Base-by-base conservation (phyloP, 768 basidiomycete species). In the Calvatia gigantea region DNA sequence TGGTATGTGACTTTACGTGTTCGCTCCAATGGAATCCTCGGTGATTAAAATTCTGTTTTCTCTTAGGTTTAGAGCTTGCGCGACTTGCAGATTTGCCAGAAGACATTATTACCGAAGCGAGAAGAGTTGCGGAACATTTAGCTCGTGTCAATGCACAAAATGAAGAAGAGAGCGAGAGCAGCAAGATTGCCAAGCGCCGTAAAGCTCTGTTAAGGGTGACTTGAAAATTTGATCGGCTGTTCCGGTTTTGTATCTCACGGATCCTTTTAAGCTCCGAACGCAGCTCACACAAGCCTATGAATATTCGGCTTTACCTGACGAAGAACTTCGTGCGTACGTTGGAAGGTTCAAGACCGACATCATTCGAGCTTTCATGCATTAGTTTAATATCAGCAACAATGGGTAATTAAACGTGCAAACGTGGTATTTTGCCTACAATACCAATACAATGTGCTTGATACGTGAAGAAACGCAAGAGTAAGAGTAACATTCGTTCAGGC, bases 61-160 rank as follows among this genome's bases (percentile, higher is more conserved):
- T 32, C 32, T 21, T 59, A 95, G 95, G 96, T 2, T 74, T 99
- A 9, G 90, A 97, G 61, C 80, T 98, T 25, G 94, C 95, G 11
- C 82, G 83, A 44, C 78, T 96, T 4, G 94, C 93, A 0, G 92
- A 94, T 64, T 75, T 99, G 0, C 96, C 96, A 0, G 59, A 67
- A 0, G 81, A 89, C 44, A 83, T 96, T 11, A 67, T 94, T 38
- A 59, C 63, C 3, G 85, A 89, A 67, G 86, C 81, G 4, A 79
- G 71, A 56, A 73, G 81, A 53, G 82, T 91, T 0, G 82, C 91
- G 2, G 74, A 75, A 12, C 72, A 69, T 7, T 78, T 97, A 8
- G 70, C 77, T 3, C 80, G 80, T 19, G 68, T 85, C 6, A 82
- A 90, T 54, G 74, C 75, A 3, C 77, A 73, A 56, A 70, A 80